Evolutionary conservation across 495 filamentous ascomycete genomes (phyloP), one percentile per base, ranked within the genome.

Genomic region (Penicillium pulvis): DNA sequence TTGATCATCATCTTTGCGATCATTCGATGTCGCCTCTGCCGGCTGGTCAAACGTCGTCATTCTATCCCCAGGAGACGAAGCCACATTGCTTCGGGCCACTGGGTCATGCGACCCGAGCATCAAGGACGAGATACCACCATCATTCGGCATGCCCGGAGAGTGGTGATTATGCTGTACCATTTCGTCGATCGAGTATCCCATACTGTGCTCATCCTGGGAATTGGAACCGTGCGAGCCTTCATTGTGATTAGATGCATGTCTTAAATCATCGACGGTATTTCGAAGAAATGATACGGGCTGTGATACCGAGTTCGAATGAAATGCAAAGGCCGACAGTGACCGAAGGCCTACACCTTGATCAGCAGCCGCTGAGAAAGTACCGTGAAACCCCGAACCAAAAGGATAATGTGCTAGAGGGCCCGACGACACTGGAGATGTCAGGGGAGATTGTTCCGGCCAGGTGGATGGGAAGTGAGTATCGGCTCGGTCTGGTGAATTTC

Each of bases 251-350:
- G 67, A 31, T 7, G 55, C 16, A 26, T 56, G 58, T 2, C 49
- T 48, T 1, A 64, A 39, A 9, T 45, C 47, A 43, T 70, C 68
- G 1, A 63, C 17, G 6, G 72, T 61, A 16, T 72, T 70, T 7
- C 73, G 75, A 56, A 78, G 64, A 46, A 72, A 75, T 2, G 74
- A 79, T 10, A 68, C 63, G 19, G 75, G 70, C 45, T 72, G 72
- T 1, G 75, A 73, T 0, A 74, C 64, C 0, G 69, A 58, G 42
- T 55, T 70, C n/a, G 69, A 53, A 5, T 65, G 67, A 33, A 75
- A 73, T 6, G 59, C 58, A 47, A 78, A 74, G 2, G 61, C 56
- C 20, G 68, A 64, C 1, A 75, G 59, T n/a, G 68, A 65, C 6
- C 64, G 55, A n/a, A 77, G 59, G 10, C 67, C 71, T 1, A 70